phyloP scores from a whole-genome alignment of 2,329 filamentous ascomycete genomes.

The Annulohypoxylon truncatum region DNA sequence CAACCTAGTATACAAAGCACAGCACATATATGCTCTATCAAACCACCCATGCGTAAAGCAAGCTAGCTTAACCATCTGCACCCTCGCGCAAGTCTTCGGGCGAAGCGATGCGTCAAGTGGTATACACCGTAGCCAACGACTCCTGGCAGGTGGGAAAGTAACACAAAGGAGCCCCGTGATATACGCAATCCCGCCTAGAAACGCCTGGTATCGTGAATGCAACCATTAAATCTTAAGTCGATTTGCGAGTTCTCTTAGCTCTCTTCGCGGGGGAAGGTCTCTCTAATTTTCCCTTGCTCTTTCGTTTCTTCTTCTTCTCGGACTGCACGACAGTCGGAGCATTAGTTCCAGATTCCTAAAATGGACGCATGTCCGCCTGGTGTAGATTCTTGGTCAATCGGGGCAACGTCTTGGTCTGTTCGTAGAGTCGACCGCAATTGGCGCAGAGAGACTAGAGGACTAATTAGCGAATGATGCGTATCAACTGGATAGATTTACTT shows the following conservation, averaged over 20 bases:
- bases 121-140: constrained; percentile 37
- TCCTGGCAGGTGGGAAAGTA: constrained; percentile 21
- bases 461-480: constrained; percentile 26
- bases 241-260: background rate
- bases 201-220: constrained; percentile 31
- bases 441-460: constrained; percentile 80
- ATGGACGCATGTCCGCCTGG: constrained; percentile 49
- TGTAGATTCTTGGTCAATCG: constrained; percentile 80
- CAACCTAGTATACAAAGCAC: constrained; percentile 37
- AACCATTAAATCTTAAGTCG: background rate
- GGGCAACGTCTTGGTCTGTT: constrained; percentile 86
- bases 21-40: background rate
- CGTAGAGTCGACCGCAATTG: constrained; percentile 91
- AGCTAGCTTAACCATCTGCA: constrained; percentile 23
- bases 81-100: constrained; percentile 1
- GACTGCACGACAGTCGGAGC: background rate
- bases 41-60: background rate
- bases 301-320: background rate
- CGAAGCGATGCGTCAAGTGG: constrained; percentile 23
- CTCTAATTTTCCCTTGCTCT: background rate
- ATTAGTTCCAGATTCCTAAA: constrained; percentile 25
- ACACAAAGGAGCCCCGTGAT: constrained; percentile 23
- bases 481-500: constrained; percentile 53
- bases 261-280: background rate
- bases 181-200: constrained; percentile 28